Base-by-base conservation (phyloP, 2,329 filamentous ascomycete genomes). In the Fusarium buxicola region DNA sequence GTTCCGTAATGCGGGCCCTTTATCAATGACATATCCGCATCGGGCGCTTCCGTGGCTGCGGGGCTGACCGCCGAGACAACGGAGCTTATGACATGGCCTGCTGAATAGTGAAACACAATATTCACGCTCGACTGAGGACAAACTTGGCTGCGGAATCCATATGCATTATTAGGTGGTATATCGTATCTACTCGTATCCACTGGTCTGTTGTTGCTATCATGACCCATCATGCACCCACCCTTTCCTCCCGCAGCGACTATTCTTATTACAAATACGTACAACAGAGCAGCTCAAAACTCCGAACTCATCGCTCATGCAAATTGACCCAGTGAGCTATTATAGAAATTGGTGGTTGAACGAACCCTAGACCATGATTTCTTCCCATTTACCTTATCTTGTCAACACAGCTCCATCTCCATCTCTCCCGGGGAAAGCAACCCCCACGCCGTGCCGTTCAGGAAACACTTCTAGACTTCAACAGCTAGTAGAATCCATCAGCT, bases 401-500 rank as follows among this genome's bases (percentile, higher is more conserved):
- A 51, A 43, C 34, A 30, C 27, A 25, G 38, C 31, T 24, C 32
- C n/a, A 9, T 25, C 38, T 11, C 11, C 21, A 38, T 25, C 31
- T 18, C 34, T 25, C 39, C 28, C 46, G 12, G 16, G 8, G 21
- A 21, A 21, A n/a, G 34, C 45, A 11, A 27, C 52, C 25, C 24
- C 15, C 24, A 18, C 13, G 8, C 30, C 24, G 16, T 43, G n/a
- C 7, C 43, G 24, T 44, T 51, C 28, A 47, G 15, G n/a, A 47
- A 30, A 16, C 45, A 15, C 32, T 39, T 40, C 27, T 54, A 25
- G 21, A 44, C 30, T 39, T 34, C 32, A 10, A 36, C 32, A n/a
- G 47, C 54, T 71, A 73, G 52, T 72, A 73, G 44, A 74, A 74
- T 12, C 74, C 74, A 18, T 77, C 75, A 11, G 38, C 32, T 11